Conservation (phyloP, 139 green algal species). For the Micromonas pusilla region DNA sequence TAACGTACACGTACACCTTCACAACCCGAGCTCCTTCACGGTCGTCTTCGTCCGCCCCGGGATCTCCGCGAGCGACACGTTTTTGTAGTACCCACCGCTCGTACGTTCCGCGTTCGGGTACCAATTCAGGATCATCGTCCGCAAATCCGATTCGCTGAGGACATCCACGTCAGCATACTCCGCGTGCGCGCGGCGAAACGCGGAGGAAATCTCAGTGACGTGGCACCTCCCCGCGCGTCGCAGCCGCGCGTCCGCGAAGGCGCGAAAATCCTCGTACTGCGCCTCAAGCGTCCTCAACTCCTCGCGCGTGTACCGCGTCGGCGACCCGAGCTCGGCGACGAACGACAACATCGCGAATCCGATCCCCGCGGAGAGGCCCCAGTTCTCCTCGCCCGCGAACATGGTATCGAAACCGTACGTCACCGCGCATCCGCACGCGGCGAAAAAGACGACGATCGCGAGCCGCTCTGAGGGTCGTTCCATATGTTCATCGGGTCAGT, state of each 20-base stretch:
- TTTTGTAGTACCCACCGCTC: slow-evolving; percentile 15
- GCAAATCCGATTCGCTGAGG: neutral
- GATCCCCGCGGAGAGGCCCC: slow-evolving; percentile 2
- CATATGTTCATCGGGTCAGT: too few relatives aligned
- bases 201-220: neutral
- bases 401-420: neutral
- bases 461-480: too few relatives aligned
- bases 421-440: neutral
- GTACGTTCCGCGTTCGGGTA: neutral
- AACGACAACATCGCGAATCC: neutral
- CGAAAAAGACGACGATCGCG: neutral
- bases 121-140: slow-evolving; percentile 8
- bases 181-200: neutral
- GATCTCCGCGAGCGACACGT: neutral
- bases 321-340: slow-evolving; percentile 15
- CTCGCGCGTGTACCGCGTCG: neutral
- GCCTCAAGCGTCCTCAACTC: neutral
- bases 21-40: slow-evolving; percentile 7
- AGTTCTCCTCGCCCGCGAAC: slow-evolving; percentile 16
- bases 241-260: slow-evolving; percentile 13
- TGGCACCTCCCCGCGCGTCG: neutral
- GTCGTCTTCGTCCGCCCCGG: neutral
- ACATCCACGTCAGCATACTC: neutral
- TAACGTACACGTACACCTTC: too few relatives aligned
- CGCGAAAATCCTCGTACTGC: slow-evolving; percentile 16